phyloP scores from a whole-genome alignment of 2,329 filamentous ascomycete genomes.

The Fusarium sp. region DNA sequence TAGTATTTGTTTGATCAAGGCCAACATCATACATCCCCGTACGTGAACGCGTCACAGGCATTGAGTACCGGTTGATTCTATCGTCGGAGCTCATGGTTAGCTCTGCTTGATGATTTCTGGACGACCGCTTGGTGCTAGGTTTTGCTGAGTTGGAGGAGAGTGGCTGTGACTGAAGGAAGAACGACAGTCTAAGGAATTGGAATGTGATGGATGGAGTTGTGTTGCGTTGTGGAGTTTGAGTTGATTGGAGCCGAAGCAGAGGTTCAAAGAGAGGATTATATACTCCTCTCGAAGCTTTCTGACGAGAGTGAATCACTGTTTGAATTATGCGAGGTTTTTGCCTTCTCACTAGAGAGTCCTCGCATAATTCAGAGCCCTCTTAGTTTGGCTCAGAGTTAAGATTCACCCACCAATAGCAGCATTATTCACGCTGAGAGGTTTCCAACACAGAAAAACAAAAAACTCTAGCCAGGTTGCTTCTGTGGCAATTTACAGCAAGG shows the following conservation, averaged over 20 bases:
- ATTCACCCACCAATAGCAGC: not conserved
- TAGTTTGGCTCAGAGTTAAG: not conserved
- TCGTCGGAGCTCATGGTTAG: conserved; percentile 42
- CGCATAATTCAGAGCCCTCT: not conserved
- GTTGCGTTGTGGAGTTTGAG: conserved; percentile 2
- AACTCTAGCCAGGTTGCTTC: not conserved
- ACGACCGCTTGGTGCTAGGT: not conserved
- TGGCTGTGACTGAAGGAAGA: not conserved
- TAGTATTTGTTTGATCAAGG: conserved; percentile 85
- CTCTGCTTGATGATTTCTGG: not conserved
- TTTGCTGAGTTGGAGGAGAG: conserved; percentile 1
- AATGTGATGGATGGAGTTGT: not conserved
- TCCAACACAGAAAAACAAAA: not conserved
- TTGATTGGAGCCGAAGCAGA: not conserved
- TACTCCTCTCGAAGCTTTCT: conserved; percentile 10
- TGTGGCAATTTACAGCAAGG: not conserved
- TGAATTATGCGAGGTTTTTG: not conserved
- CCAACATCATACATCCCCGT: conserved; percentile 75
- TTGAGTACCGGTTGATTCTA: conserved; percentile 90
- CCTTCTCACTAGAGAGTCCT: conserved; percentile 23
- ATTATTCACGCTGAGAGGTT: not conserved
- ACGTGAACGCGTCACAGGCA: conserved; percentile 83
- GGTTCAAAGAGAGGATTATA: conserved; percentile 18
- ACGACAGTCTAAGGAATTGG: not conserved
- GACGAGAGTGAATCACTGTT: conserved; percentile 32